phyloP scores from a whole-genome alignment of 2,329 filamentous ascomycete genomes.

The Pseudocercospora macadamiae region DNA sequence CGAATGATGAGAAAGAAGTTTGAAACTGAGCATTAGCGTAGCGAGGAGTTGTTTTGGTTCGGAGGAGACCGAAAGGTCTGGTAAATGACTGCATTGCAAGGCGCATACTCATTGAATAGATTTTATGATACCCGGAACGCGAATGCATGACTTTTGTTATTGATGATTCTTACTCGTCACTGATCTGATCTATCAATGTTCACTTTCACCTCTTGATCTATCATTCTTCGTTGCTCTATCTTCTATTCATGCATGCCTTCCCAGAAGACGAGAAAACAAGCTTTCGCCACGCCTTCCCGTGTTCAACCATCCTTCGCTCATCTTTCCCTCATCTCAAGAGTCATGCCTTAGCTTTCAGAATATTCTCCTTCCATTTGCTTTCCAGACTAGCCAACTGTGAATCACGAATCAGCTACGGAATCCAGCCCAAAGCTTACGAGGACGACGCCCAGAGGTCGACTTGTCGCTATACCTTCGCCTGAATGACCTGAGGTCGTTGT shows the following conservation, averaged over 20 bases:
- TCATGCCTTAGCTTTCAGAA: background rate
- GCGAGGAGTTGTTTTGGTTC: background rate
- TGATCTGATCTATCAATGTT: too few relatives aligned
- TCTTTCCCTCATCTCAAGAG: background rate
- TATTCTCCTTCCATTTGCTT: slow-evolving; percentile 1
- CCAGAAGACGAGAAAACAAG: background rate
- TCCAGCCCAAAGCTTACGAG: background rate
- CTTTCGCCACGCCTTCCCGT: background rate
- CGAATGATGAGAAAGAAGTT: slow-evolving; percentile 4
- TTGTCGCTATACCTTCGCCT: slow-evolving; percentile 17
- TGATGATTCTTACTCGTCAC: too few relatives aligned
- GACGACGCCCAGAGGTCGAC: background rate
- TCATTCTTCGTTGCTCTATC: background rate
- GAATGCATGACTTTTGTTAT: too few relatives aligned
- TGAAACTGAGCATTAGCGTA: background rate
- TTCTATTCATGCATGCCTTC: background rate
- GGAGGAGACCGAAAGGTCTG: background rate
- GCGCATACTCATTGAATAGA: background rate
- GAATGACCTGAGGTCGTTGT: slow-evolving; percentile 6
- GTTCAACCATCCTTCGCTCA: background rate
- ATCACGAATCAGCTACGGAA: background rate
- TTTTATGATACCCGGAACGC: slow-evolving; percentile 7
- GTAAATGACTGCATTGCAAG: background rate
- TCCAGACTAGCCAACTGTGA: background rate
- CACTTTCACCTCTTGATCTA: background rate